Base-by-base conservation (phyloP, 192 early-diverging fungal genomes). In the Glomus cerebriforme region DNA sequence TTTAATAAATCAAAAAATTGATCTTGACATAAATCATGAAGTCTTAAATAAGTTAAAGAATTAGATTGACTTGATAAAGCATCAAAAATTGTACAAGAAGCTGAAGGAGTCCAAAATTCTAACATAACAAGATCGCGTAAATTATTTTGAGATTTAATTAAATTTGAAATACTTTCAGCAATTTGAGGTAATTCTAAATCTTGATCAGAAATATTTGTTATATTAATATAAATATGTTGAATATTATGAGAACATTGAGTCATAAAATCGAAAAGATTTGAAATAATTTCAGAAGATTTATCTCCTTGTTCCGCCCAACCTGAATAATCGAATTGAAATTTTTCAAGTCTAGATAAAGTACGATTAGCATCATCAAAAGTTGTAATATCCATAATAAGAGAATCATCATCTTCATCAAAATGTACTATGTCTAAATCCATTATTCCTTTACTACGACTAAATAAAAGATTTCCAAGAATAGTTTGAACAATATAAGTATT, bases 401-500 rank as follows among this genome's bases (percentile, higher is more conserved):
- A 71, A 71, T 71, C 39, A 47, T 71, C 35, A 71, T 71, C 69
- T 47, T 71, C 69, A 26, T 71, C 69, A 47, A 68, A 68, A 37
- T 68, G 66, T 19, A n/a, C 69, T 5, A 43, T 39, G 13, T 71
- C 35, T 47, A 71, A 47, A 71, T 71, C 69, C 4, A 1, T 47
- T 71, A 71, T 35, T 10, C 69, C 69, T 47, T 27, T 47, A 47
- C 69, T 47, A 71, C 27, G n/a, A 71, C 26, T 49, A 49, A 71
- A 71, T 27, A 71, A 47, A 24, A 47, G 43, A 29, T 71, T 71
- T 27, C 69, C 43, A 45, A 71, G 29, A 17, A 71, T 24, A 4
- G 7, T 45, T 43, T 71, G 69, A 27, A 71, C 69, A 13, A 71
- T 24, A 47, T 47, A 29, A 27, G 43, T 47, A 47, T 71, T 26